Base-by-base conservation (phyloP, 495 filamentous ascomycete genomes). In the Penicillium robsamsonii region DNA sequence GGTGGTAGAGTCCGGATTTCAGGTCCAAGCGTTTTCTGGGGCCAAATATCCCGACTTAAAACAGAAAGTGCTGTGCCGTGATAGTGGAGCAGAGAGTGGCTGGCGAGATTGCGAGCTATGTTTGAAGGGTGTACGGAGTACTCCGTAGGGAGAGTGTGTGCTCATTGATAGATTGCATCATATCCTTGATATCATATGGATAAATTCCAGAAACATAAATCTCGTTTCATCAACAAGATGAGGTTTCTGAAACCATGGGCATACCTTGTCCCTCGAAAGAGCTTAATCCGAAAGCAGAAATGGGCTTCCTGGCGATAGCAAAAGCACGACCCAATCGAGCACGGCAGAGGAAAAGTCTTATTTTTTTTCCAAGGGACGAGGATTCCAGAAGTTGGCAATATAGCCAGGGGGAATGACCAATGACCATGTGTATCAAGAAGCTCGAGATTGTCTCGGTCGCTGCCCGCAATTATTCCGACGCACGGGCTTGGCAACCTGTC, bases 401-500 rank as follows among this genome's bases (percentile, higher is more conserved):
- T 47, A 22, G 17, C 5, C 1, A 49, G 29, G 11, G 5, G 18
- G 12, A 3, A 24, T 22, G n/a, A 30, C 30, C 10, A 30, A 49
- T 49, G 17, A 13, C 6, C 15, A 13, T 11, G 15, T 4, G 15
- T 18, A 30, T 22, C 30, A 37, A 5, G 25, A 35, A 43, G 31
- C 20, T 33, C 31, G 40, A 44, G 3, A 41, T 40, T 31, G 5
- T 30, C 13, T 11, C 20, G 25, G 11, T 20, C 30, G 31, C n/a
- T 25, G 47, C 31, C 30, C 47, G 2, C 24, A 45, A 49, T 31
- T 56, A n/a, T 37, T 49, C 53, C 45, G 30, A 22, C 49, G 48
- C 35, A 35, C 25, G 35, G 53, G 31, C 62, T 65, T 65, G 62
- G 59, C 62, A 38, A 29, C 33, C 9, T 27, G 24, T 37, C 38